A percentile compares a stretch with the other conserved stretches of the same genome.
These are phyloP conservation scores for Crassisporium funariophilum DNA, from an alignment of 768 basidiomycete genomes.

Conservation along the genomic window DNA sequence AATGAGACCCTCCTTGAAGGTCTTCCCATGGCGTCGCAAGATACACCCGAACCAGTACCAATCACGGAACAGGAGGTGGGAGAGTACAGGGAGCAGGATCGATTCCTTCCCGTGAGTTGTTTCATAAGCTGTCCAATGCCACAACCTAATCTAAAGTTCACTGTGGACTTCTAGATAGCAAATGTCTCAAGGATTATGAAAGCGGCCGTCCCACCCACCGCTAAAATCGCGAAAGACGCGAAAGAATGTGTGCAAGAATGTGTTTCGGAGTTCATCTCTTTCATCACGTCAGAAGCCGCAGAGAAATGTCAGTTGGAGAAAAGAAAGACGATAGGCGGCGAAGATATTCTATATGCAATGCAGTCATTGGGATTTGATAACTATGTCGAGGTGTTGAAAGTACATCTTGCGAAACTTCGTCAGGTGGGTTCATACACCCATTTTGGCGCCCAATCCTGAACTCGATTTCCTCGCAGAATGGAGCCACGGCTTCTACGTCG, in stretches of 20 bases:
- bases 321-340: conserved; percentile 96
- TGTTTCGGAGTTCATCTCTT: conserved; percentile 96
- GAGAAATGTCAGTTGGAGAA: conserved; percentile 95
- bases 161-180: conserved; percentile 69
- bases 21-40: conserved; percentile 35
- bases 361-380: conserved; percentile 90
- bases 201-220: conserved; percentile 80
- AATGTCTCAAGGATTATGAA: conserved; percentile 99
- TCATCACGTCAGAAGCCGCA: conserved; percentile 96
- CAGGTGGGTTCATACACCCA: conserved; percentile 49
- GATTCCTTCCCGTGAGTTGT: conserved; percentile 82
- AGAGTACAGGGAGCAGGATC: conserved; percentile 93
- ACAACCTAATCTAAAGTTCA: not conserved
- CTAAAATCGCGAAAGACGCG: conserved; percentile 97
- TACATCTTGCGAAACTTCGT: conserved; percentile 88
- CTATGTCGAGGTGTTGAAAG: conserved; percentile 89
- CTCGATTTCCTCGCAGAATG: conserved; percentile 12
- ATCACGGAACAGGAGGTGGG: conserved; percentile 93
- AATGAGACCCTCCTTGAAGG: conserved; percentile 35
- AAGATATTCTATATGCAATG: conserved; percentile 98
- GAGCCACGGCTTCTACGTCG: conserved; percentile 14
- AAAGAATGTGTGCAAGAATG: conserved; percentile 99
- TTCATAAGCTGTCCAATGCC: not conserved
- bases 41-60: conserved; percentile 59
- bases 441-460: not conserved